phyloP scores from a whole-genome alignment of 306 rosid species.

The Begonia masoniana region DNA sequence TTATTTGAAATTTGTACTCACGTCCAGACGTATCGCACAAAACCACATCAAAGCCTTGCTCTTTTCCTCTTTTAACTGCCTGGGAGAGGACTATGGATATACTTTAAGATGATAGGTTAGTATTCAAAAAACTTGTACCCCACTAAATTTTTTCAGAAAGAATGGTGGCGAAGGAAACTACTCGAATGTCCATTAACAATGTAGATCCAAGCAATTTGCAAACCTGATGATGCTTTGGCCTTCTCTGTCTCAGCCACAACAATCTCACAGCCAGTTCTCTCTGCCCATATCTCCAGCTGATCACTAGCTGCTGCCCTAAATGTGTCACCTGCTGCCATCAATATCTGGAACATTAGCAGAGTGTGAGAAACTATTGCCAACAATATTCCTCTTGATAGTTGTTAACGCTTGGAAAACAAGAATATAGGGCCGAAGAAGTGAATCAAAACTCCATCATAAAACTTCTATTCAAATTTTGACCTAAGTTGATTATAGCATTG shows the following conservation, averaged over 20 bases:
- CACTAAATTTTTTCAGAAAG: too few relatives aligned
- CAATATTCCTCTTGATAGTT: neutral
- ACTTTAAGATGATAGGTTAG: constrained; percentile 24
- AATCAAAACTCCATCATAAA: too few relatives aligned
- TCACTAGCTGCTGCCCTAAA: constrained; percentile 99
- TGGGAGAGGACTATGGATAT: constrained; percentile 71
- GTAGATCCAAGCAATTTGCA: constrained; percentile 1
- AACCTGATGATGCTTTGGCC: constrained; percentile 82
- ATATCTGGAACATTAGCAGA: constrained; percentile 31
- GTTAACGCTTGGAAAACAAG: too few relatives aligned
- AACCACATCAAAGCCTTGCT: constrained; percentile 66
- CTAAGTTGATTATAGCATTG: too few relatives aligned
- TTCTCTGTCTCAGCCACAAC: constrained; percentile 68
- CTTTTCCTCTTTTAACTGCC: constrained; percentile 89
- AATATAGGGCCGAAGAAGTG: too few relatives aligned
- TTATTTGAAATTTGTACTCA: constrained; percentile 27
- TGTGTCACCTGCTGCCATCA: constrained; percentile 98
- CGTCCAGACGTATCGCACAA: constrained; percentile 97
- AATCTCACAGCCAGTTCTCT: constrained; percentile 90
- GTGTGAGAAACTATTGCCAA: constrained; percentile 1
- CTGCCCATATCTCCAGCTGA: constrained; percentile 98
- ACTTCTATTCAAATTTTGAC: too few relatives aligned
- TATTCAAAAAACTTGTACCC: too few relatives aligned
- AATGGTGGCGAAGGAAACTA: too few relatives aligned
- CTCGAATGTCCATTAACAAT: too few relatives aligned